These are phyloP conservation scores for Rutstroemia sp. DNA, from an alignment of 2,329 filamentous ascomycete genomes.

Conservation along the genomic window DNA sequence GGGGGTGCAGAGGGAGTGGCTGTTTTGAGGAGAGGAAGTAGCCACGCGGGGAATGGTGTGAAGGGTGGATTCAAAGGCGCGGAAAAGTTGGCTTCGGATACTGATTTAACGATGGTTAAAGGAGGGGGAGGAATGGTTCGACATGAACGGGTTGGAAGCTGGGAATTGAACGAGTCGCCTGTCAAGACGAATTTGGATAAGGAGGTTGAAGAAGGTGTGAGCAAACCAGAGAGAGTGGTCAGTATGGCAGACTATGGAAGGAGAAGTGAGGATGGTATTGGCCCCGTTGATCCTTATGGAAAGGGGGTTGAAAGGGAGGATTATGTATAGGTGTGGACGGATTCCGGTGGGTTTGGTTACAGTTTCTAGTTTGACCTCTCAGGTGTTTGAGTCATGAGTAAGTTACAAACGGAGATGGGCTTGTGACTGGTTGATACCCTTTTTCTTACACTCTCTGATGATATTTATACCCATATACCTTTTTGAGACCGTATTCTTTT, in stretches of 20 bases:
- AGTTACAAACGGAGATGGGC: background rate
- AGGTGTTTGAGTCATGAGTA: background rate
- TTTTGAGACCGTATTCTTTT: background rate
- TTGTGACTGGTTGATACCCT: background rate
- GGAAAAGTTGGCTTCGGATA: conserved; percentile 26
- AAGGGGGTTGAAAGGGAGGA: conserved; percentile 25
- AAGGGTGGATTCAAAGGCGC: conserved; percentile 28
- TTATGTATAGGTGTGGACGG: conserved; percentile 10
- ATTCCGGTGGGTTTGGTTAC: background rate
- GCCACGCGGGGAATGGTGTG: conserved; percentile 16
- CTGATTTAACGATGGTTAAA: conserved; percentile 22
- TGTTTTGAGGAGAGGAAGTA: background rate
- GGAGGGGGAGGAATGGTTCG: conserved; percentile 16
- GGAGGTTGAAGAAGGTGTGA: conserved; percentile 9
- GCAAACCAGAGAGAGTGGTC: conserved; percentile 9
- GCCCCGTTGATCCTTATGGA: conserved; percentile 21
- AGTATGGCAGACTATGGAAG: conserved; percentile 20
- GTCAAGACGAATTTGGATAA: conserved; percentile 7
- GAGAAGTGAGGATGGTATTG: conserved; percentile 22
- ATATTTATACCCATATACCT: background rate
- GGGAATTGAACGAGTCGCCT: conserved; percentile 25
- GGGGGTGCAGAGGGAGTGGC: background rate
- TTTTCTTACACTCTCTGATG: background rate
- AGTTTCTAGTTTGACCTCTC: background rate
- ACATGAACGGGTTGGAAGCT: conserved; percentile 29